Evolutionary conservation across 2,329 filamentous ascomycete genomes (phyloP), one percentile per base, ranked within the genome.

Genomic region (Sporothrix pallida): DNA sequence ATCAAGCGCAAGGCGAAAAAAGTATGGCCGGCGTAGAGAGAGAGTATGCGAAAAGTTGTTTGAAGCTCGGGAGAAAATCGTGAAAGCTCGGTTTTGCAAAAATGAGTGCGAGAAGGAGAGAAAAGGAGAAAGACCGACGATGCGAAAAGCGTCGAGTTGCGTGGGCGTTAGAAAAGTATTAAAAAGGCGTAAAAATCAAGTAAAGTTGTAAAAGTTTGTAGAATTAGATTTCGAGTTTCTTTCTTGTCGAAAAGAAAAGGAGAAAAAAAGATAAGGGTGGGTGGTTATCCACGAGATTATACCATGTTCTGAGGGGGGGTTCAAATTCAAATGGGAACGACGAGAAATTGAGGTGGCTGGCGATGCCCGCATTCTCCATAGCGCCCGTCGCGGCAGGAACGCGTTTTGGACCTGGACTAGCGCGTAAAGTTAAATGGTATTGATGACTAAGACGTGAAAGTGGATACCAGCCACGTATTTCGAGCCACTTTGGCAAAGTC

Each of bases 331-430:
- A 37, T 37, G 52, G 42, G 54, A 63, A 62, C 50, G 26, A 48
- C 60, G 42, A 17, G 46, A 69, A 73, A 73, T 56, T 70, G 56
- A 60, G 72, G 67, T 63, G 72, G 72, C 72, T 73, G 72, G 72
- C n/a, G 72, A 73, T 70, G 54, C 67, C 67, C 44, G 63, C 56
- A 63, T 60, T 58, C 52, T 42, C 63, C 54, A 44, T 31, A 69
- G 50, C 50, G 52, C 46, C 63, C 65, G 63, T 69, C 71, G 71
- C 63, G 63, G 15, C 23, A 1, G 4, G 10, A 72, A 56, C 71
- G 71, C 71, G 71, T 65, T 26, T 20, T 9, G 12, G 52, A 42
- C 50, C 15, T 9, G 7, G 9, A 17, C n/a, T 70, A 69, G 54
- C 71, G 71, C 71, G 71, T 73, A 62, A 62, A 52, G 56, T 23